Base-by-base conservation (phyloP, 1,284 basidiomycete genomes). In the Stygiomarasmius scandens region DNA sequence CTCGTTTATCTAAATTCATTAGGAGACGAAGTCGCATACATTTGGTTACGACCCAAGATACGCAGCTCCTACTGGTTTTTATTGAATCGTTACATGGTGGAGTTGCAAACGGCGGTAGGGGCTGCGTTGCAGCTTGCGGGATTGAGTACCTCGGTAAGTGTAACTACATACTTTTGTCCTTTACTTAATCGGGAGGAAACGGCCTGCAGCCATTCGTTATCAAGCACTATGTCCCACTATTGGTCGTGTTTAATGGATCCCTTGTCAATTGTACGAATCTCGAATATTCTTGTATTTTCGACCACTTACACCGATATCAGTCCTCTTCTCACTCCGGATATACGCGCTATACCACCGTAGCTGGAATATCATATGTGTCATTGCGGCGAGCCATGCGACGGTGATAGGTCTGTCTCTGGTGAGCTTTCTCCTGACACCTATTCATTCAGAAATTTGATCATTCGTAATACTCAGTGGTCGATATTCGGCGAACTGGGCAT, bases 41-140 rank as follows among this genome's bases (percentile, higher is more conserved):
- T 62, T 24, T 65, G 64, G 64, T 27, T 25, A 2, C 58, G 56
- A 1, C 50, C 50, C 24, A 61, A 56, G 32, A 50, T 58, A 0
- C n/a, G 16, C 24, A 62, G 64, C 54, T 56, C 62, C 10, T 49
- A 54, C 52, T 62, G 57, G 59, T 65, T 65, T 54, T 61, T 64
- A 32, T 14, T 60, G 11, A 57, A 62, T 20, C 62, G 64, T 3
- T 65, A 65, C 41, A 34, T 62, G n/a, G 62, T 58, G 3, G 58
- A 59, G 29, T 41, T 54, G 6, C 47, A 59, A 34, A 62, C 61
- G 49, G 45, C 64, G 5, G 58, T 59, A 12, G 59, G 62, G 1
- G 51, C 54, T 5, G 19, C 61, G 11, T 53, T 64, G 24, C 45
- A 36, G 2, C 61, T 58, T 49, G 32, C 51, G 23, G 52, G 53